Evolutionary conservation across 331 rosid species (phyloP), one percentile per base, ranked within the genome.

Genomic region (Quercus tomentella): DNA sequence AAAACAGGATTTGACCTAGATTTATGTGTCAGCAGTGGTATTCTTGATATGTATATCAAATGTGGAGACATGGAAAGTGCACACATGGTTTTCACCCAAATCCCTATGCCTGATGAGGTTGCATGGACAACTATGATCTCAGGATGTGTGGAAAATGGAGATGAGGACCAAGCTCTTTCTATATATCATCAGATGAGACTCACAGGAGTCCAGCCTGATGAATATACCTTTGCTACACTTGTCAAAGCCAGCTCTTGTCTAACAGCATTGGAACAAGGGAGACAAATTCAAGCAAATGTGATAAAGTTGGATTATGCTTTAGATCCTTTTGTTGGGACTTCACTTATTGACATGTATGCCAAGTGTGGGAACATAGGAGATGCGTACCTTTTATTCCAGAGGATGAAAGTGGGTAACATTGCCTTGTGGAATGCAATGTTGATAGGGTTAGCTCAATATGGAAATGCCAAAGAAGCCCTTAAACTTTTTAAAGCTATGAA

Each of bases 121-220:
- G 97, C 92, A 25, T 94, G 98, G 97, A 94, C 97, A 18, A 88
- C 95, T 57, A 90, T 94, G 92, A 92, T 94, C 75, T 92, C 97
- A 6, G 97, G 98, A 28, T 91, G 86, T 35, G 74, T 92, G 76
- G 98, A 94, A 60, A 94, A 94, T 87, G 97, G 98, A 76, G 87
- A 88, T 4, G 95, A 89, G 80, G 91, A 85, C 10, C 88, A 51
- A 69, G 96, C 97, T 60, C 90, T 89, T 77, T 86, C 76, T 52
- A 56, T 89, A 22, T 89, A 92, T 81, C 93, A 83, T 82, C 90
- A 67, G 81, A 92, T 91, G 98, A 91, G 97, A 86, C 89, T 83
- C 45, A 80, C 88, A 4, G 87, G 93, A 33, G 88, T 91, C 67
- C 89, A 84, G 67, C 97, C 97, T 8, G 95, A 94, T 76, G 98